Evolutionary conservation across 2,329 filamentous ascomycete species (phyloP).

Genomic region (Aspergillus sp.): DNA sequence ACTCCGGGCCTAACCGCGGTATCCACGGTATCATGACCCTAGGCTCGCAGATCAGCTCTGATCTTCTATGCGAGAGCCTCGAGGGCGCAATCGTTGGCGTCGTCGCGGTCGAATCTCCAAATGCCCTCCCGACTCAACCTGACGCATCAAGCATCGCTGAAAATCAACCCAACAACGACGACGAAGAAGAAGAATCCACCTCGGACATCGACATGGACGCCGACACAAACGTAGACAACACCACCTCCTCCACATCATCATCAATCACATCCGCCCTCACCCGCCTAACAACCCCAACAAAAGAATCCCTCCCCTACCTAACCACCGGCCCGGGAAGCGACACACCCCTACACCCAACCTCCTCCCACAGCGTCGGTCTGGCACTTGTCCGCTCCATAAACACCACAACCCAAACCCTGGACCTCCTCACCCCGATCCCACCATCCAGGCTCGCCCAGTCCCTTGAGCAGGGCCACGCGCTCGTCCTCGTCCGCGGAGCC

Average conservation of each 20-base stretch:
- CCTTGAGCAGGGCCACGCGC: conserved; percentile 36
- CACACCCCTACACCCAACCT: conserved; percentile 47
- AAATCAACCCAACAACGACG: not conserved
- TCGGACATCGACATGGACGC: conserved; percentile 16
- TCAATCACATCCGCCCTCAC: conserved; percentile 11
- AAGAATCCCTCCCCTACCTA: conserved; percentile 53
- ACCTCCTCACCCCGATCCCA: conserved; percentile 51
- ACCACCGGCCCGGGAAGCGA: conserved; percentile 40
- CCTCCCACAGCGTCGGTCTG: conserved; percentile 52
- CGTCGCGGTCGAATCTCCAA: conserved; percentile 47
- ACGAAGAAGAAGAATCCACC: not conserved
- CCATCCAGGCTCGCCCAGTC: conserved; percentile 27
- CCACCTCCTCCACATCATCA: not conserved
- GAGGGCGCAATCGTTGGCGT: conserved; percentile 57
- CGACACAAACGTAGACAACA: conserved; percentile 19
- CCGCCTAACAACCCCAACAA: conserved; percentile 40
- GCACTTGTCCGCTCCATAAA: conserved; percentile 47
- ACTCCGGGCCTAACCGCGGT: conserved; percentile 44
- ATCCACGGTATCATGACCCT: conserved; percentile 54
- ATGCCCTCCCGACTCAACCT: conserved; percentile 23
- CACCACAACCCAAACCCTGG: conserved; percentile 38
- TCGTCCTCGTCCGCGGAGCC: conserved; percentile 51
- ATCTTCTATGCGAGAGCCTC: conserved; percentile 51
- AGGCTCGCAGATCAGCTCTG: conserved; percentile 49
- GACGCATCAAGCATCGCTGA: not conserved